Base-by-base conservation (phyloP, 257 asterid species). In the Mitragyna speciosa region DNA sequence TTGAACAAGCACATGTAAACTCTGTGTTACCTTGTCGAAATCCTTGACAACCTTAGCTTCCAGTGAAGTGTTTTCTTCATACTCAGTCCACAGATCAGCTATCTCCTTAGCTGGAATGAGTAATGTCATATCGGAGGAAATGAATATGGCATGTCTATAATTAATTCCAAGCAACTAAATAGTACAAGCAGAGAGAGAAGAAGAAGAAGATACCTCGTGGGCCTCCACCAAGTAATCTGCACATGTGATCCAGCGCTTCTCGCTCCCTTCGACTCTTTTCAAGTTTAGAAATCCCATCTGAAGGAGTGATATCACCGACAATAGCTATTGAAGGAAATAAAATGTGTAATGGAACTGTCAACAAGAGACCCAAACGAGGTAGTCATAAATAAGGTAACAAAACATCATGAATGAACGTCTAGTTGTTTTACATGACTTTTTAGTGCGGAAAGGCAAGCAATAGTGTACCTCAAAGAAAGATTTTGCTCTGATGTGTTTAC, bases 31-130 rank as follows among this genome's bases (percentile, higher is more conserved):
- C 97, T 95, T 95, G 87, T 95, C 99, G 54, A 95, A 92, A 82
- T 93, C 99, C 84, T 95, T 95, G 56, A 95, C 99, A 84, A 95
- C 85, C 89, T 95, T 95, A 79, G 99, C 98, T 91, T 95, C 99
- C 84, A 88, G 61, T 6, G 99, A 90, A 80, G 95, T 82, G 78
- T 90, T 93, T 63, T 87, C 91, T 82, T 95, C 99, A 82, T 95
- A 95, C 89, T 95, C 99, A 92, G 87, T 85, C 98, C 98, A 95
- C 85, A 95, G 87, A 65, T 95, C 96, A 74, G 84, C 81, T 63
- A 95, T 91, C 89, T 95, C 99, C 87, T 93, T 87, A 65, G 99
- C 99, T 95, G 90, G 86, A 87, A 78, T 20, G 12, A 26, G 54
- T 63, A 82, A 65, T 3, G 76, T 65, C 30, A 68, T 58, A 33